Conservation (phyloP, 2,329 filamentous ascomycete species). For the Teratosphaeria zuluensis region DNA sequence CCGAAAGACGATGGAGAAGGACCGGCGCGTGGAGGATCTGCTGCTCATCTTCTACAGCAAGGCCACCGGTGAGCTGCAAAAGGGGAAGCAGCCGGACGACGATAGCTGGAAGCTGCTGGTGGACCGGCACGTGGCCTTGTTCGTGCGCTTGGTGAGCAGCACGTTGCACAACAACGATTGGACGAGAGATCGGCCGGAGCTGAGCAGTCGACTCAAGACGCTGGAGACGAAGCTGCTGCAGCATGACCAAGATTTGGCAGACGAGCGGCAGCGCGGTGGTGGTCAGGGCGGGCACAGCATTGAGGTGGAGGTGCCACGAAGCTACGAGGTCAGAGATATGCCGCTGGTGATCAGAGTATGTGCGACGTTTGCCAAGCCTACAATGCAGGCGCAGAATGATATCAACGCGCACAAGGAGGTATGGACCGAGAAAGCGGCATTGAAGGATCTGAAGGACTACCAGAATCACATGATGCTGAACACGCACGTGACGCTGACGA, state of each 20-base stretch:
- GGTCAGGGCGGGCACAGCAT: conserved; percentile 55
- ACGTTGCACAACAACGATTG: conserved; percentile 77
- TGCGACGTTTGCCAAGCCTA: conserved; percentile 71
- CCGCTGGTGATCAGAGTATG: conserved; percentile 79
- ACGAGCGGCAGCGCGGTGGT: conserved; percentile 48
- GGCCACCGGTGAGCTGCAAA: conserved; percentile 81
- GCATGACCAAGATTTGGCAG: conserved; percentile 80
- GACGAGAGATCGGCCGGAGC: conserved; percentile 73
- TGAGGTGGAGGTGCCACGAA: conserved; percentile 74
- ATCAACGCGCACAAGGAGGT: conserved; percentile 69
- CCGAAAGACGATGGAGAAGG: conserved; percentile 85
- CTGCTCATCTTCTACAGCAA: conserved; percentile 94
- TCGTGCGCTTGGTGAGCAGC: conserved; percentile 73
- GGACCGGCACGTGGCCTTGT: conserved; percentile 88
- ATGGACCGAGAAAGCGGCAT: conserved; percentile 87
- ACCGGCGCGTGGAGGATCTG: conserved; percentile 82
- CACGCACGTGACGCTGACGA: conserved; percentile 64
- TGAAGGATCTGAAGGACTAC: conserved; percentile 87
- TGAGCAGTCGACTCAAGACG: conserved; percentile 66
- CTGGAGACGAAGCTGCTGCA: conserved; percentile 89
- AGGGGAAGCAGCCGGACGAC: conserved; percentile 65
- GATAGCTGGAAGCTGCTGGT: conserved; percentile 86
- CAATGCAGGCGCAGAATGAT: conserved; percentile 73
- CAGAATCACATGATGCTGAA: conserved; percentile 79
- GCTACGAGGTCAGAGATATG: conserved; percentile 96